Base-by-base conservation (phyloP, 306 rosid species). In the Quercus aquifolioides region DNA sequence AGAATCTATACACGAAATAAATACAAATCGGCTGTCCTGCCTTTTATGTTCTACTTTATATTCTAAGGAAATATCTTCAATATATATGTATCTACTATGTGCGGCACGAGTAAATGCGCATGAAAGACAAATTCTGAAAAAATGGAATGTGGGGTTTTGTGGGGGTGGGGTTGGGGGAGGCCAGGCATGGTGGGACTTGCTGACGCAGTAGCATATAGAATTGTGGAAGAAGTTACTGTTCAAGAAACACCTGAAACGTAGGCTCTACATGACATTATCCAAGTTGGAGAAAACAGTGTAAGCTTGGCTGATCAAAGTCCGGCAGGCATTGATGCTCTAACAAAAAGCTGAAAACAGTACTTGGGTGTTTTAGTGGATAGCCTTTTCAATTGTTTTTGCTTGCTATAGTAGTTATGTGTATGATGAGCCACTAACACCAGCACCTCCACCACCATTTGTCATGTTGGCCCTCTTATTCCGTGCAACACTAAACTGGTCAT, bases 371-470 rank as follows among this genome's bases (percentile, higher is more conserved):
- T 25, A 79, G 80, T 79, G 83, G 86, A 79, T 54, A 74, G 55
- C 74, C 63, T 83, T 83, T 78, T 79, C 74, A 65, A 84, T 55
- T 20, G 80, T 78, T 75, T 46, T 46, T 76, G 83, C 67, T 72
- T 69, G 72, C 12, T 77, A 71, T 56, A 49, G 81, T 84, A 82
- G 77, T 81, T 80, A 64, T 84, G 77, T 79, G 83, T 46, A 79
- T 86, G 86, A 93, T 80, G 87, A 82, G 88, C 88, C 91, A 87
- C 92, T 86, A 87, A 55, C 83, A 78, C 83, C 83, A 81, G 72
- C 81, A 55, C 79, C 72, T 75, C 85, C 97, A 92, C 96, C 92
- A 90, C 25, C 82, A 76, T 80, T 90, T 92, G 98, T 91, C 89
- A 67, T 73, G 63, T 84, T 85, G 80, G 18, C 71, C 60, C 78